Evolutionary conservation across 768 basidiomycete species (phyloP).

Genomic region (Tricholomella constricta): DNA sequence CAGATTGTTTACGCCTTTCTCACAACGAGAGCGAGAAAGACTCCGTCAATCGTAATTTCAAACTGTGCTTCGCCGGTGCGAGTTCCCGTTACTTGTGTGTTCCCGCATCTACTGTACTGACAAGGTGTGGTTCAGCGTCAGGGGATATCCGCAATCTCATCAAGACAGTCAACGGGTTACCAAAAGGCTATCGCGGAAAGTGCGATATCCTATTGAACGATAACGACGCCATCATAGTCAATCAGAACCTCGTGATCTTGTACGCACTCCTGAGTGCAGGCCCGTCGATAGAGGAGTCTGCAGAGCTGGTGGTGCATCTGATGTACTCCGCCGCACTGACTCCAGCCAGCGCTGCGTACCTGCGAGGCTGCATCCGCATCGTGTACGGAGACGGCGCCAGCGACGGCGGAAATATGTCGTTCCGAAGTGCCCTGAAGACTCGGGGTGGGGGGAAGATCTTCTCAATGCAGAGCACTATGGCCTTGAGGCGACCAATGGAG

Average conservation of each 20-base stretch:
- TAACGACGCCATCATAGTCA: conserved; percentile 36
- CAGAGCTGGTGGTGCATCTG: conserved; percentile 41
- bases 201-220: conserved; percentile 43
- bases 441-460: conserved; percentile 36
- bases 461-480: conserved; percentile 38
- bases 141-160: conserved; percentile 38
- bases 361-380: conserved; percentile 34
- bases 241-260: conserved; percentile 42
- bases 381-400: conserved; percentile 34
- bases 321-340: conserved; percentile 45
- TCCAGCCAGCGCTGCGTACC: conserved; percentile 33
- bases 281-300: conserved; percentile 42
- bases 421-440: conserved; percentile 34
- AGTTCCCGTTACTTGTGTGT: no score
- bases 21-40: conserved; percentile 38
- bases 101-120: not conserved
- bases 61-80: conserved; percentile 26
- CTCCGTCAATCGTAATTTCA: conserved; percentile 25
- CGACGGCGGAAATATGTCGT: conserved; percentile 40
- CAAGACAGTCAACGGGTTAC: conserved; percentile 38
- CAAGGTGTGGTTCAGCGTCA: conserved; percentile 26
- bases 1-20: conserved; percentile 32
- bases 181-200: conserved; percentile 35
- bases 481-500: conserved; percentile 38
- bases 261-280: conserved; percentile 39